Base-by-base conservation (phyloP, 176 grass and related monocot genomes). In the Bolboschoenus planiculmis region DNA sequence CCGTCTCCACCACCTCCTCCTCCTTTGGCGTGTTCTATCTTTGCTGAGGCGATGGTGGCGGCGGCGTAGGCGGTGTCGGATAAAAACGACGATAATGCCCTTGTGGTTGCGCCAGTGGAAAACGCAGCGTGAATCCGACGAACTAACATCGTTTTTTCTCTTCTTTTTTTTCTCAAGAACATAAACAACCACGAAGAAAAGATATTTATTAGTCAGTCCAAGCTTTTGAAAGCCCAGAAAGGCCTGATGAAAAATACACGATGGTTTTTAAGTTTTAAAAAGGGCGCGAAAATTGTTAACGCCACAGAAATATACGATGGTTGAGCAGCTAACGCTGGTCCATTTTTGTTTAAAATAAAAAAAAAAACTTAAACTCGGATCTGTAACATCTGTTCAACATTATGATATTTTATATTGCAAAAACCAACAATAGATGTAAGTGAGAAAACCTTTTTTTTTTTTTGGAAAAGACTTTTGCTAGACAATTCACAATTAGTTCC, bases 141-240 rank as follows among this genome's bases (percentile, higher is more conserved):
- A 62, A 87, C 40, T 83, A 89, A 60, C 89, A 91, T 88, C 3
- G 14, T 18, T 8, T 2, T 61, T 75, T 59, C 9, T 24, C 9
- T 21, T 56, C 15, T 54, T 54, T 54, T 54, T 54, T 54, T 54
- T 54, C 6, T 20, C 10, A 27, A 1, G 4, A 66, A n/a, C 4
- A 35, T 48, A 26, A 46, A 24, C 4, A 2, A 7, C n/a, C n/a
- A n/a, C 4, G 3, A 10, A 78, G 40, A 73, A 15, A 63, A 30
- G 59, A 63, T 53, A 4, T 16, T 53, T 53, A 53, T 16, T 5
- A n/a, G 6, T 68, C n/a, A 15, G 7, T 39, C 64, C 34, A n/a
- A 37, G 2, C 35, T 68, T 14, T 0, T 68, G 4, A 4, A 46
- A 10, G 40, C 23, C 23, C 23, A 46, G 0, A 74, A 74, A 74